Conservation (phyloP, 805 yeast genomes). For the Kodamaea sagamina region DNA sequence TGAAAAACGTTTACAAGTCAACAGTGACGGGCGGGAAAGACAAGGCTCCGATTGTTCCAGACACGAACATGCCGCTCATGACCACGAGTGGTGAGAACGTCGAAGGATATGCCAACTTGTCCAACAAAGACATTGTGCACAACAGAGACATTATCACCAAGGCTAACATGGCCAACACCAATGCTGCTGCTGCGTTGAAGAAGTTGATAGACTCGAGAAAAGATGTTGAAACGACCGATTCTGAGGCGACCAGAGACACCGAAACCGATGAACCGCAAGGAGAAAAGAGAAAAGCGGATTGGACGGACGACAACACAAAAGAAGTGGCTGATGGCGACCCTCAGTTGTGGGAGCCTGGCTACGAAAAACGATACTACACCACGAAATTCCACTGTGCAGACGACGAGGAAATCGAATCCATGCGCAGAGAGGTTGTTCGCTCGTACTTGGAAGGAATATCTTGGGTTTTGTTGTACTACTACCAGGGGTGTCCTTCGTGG, state of each 20-base stretch:
- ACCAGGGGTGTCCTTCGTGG: conserved; percentile 99
- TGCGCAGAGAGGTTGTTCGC: conserved; percentile 60
- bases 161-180: conserved; percentile 70
- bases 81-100: conserved; percentile 74
- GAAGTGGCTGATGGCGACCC: conserved; percentile 41
- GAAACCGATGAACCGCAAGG: conserved; percentile 1
- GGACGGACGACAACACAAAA: conserved; percentile 24
- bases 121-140: conserved; percentile 70
- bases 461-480: conserved; percentile 94
- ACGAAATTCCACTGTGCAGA: conserved; percentile 65
- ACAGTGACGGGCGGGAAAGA: conserved; percentile 72
- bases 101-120: conserved; percentile 60
- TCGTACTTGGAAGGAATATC: conserved; percentile 91
- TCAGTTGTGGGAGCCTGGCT: conserved; percentile 85
- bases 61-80: conserved; percentile 72
- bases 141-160: conserved; percentile 61
- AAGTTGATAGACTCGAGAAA: conserved; percentile 35
- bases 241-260: conserved; percentile 2
- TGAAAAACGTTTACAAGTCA: conserved; percentile 47
- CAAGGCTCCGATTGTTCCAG: conserved; percentile 70
- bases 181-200: conserved; percentile 63
- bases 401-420: conserved; percentile 53
- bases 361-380: conserved; percentile 75
- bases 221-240: conserved; percentile 25
- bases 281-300: conserved; percentile 14